These are phyloP conservation scores for Danielozyma ontarioensis DNA, from an alignment of 805 yeast genomes.

Conservation along the genomic window DNA sequence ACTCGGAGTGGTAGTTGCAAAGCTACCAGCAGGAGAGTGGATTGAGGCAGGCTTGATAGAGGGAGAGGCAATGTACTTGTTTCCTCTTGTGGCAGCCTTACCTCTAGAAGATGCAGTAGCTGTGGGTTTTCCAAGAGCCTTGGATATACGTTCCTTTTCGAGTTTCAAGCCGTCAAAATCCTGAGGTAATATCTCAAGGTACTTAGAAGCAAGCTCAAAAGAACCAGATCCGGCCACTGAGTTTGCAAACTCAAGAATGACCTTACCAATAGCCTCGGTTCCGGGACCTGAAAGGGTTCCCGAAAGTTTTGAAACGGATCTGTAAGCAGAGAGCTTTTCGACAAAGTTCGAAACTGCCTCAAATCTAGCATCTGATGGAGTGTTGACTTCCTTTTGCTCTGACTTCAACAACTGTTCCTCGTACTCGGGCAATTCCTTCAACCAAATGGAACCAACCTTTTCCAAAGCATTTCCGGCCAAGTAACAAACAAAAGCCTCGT, in stretches of 20 bases:
- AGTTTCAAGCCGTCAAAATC: constrained; percentile 61
- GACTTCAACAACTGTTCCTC: constrained; percentile 42
- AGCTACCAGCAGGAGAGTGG: not conserved
- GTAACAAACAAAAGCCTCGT: constrained; percentile 72
- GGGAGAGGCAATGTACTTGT: not conserved
- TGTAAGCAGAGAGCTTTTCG: constrained; percentile 76
- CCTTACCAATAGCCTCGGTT: constrained; percentile 47
- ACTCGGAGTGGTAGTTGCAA: constrained; percentile 3
- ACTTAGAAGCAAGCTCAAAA: constrained; percentile 71
- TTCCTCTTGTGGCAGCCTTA: constrained; percentile 1
- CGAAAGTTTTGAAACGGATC: constrained; percentile 40
- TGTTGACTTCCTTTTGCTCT: constrained; percentile 37
- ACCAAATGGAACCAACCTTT: constrained; percentile 78
- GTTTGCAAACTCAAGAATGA: constrained; percentile 77
- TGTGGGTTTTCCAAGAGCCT: constrained; percentile 45
- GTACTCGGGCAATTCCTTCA: constrained; percentile 52
- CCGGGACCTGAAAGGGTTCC: constrained; percentile 38
- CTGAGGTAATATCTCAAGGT: constrained; percentile 67
- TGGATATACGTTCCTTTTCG: constrained; percentile 75
- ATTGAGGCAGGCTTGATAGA: not conserved
- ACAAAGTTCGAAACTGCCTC: constrained; percentile 76
- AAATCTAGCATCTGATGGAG: constrained; percentile 80
- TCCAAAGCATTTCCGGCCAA: constrained; percentile 78
- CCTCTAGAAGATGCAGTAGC: constrained; percentile 4
- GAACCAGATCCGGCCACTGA: constrained; percentile 78